phyloP scores from a whole-genome alignment of 257 asterid genomes.

The Solanum habrochaites region DNA sequence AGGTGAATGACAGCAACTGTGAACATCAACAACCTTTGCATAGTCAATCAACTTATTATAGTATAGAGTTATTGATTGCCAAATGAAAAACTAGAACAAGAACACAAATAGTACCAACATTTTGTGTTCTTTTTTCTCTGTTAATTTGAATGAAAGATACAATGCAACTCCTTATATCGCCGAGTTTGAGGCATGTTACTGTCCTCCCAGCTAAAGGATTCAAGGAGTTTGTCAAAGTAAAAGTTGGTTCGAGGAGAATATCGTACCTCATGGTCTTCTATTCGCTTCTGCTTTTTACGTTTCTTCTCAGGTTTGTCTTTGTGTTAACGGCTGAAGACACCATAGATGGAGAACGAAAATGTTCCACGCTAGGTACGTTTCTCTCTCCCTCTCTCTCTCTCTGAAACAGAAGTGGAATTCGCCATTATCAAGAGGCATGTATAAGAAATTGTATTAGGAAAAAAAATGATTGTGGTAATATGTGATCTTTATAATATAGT shows the following conservation, averaged over 20 bases:
- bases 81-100: not conserved
- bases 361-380: conserved; percentile 45
- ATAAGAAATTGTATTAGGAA: not conserved
- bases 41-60: not conserved
- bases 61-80: not conserved
- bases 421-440: not conserved
- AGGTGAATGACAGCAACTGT: conserved; percentile 67
- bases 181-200: conserved; percentile 68
- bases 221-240: conserved; percentile 56
- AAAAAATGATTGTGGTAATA: not conserved
- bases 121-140: not conserved
- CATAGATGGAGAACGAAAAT: conserved; percentile 50
- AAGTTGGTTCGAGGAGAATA: conserved; percentile 51
- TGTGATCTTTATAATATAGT: not conserved
- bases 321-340: conserved; percentile 54
- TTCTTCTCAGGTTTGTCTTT: conserved; percentile 66
- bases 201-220: conserved; percentile 62
- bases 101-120: not conserved
- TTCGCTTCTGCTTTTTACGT: conserved; percentile 50
- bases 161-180: conserved; percentile 80
- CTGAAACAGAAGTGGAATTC: not conserved
- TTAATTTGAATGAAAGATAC: not conserved
- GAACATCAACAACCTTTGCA: conserved; percentile 7
- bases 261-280: conserved; percentile 63
- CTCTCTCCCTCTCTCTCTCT: not conserved